phyloP scores from a whole-genome alignment of 192 early-diverging fungal species.

The Powellomyces hirtus region DNA sequence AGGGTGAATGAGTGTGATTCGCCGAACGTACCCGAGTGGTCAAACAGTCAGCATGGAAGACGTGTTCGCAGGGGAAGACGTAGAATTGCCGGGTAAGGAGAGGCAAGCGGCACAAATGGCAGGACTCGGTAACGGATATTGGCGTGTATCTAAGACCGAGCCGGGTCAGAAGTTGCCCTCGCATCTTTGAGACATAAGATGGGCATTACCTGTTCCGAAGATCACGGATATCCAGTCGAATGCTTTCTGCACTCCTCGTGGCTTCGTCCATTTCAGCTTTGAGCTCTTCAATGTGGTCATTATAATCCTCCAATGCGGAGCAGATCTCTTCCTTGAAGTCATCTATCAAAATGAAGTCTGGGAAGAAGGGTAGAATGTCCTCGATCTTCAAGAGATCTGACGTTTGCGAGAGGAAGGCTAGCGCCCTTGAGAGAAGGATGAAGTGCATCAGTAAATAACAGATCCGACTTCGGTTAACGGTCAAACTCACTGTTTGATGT shows the following conservation, averaged over 20 bases:
- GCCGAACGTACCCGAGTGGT: conserved; percentile 41
- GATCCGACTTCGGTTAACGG: too few species aligned
- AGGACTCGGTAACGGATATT: conserved; percentile 69
- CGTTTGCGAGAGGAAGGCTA: conserved; percentile 75
- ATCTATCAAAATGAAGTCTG: conserved; percentile 95
- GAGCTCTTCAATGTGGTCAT: conserved; percentile 82
- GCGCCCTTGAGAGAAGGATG: conserved; percentile 55
- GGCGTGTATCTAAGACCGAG: conserved; percentile 52
- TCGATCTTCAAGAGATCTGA: conserved; percentile 83
- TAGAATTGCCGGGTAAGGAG: conserved; percentile 87
- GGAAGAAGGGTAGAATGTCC: conserved; percentile 95
- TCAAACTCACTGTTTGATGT: conserved; percentile 75
- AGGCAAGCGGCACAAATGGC: conserved; percentile 74
- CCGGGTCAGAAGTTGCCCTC: not conserved
- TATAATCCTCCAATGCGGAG: conserved; percentile 88
- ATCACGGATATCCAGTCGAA: conserved; percentile 85
- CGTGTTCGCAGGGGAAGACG: conserved; percentile 93
- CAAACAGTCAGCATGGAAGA: conserved; percentile 92
- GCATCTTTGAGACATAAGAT: not conserved
- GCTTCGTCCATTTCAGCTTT: conserved; percentile 95
- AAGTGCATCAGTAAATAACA: not conserved
- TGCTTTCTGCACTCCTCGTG: conserved; percentile 85
- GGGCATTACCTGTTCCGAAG: conserved; percentile 67
- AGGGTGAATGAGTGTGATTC: too few species aligned
- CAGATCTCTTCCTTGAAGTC: conserved; percentile 97